Percentiles rank a stretch among this genome's conserved stretches.
Evolutionary conservation across 108 stramenopile species (phyloP).

Genomic region (Nitzschia inconspicua): DNA sequence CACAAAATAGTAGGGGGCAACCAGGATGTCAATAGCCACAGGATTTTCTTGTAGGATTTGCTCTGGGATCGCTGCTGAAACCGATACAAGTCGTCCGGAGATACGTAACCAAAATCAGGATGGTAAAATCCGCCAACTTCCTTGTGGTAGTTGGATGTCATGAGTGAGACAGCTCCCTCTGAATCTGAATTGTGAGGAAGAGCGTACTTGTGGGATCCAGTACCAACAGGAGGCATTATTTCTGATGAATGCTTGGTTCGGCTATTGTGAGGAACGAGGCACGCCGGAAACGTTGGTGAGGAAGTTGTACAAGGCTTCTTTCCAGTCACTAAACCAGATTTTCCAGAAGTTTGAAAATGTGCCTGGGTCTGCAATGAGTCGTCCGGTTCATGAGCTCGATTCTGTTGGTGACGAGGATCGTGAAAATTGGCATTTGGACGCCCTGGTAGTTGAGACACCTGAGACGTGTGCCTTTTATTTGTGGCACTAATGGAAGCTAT

Average conservation of each 20-base stretch:
- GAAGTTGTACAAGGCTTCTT: neutral
- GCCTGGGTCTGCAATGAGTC: neutral
- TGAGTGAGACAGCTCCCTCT: no score
- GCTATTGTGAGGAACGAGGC: neutral
- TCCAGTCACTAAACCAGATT: neutral
- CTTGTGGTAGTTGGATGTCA: no score
- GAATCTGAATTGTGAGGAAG: no score
- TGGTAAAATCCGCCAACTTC: constrained; percentile 15
- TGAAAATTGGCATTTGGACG: neutral
- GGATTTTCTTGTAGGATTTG: constrained; percentile 20
- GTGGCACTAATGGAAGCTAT: neutral
- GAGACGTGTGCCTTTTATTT: neutral
- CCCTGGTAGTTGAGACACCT: constrained; percentile 6
- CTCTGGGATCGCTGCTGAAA: neutral
- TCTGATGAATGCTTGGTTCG: neutral
- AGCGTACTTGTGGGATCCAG: no score
- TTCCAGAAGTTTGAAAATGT: no score
- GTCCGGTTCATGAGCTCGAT: constrained; percentile 1
- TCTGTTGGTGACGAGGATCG: neutral
- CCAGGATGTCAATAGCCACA: constrained; percentile 78
- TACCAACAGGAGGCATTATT: neutral
- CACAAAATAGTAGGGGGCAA: constrained; percentile 74
- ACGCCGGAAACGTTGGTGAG: constrained; percentile 4
- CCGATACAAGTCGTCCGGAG: neutral
- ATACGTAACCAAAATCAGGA: constrained; percentile 27